Evolutionary conservation across 2,329 filamentous ascomycete genomes (phyloP), one percentile per base, ranked within the genome.

Genomic region (Orbilia ellipsospora): DNA sequence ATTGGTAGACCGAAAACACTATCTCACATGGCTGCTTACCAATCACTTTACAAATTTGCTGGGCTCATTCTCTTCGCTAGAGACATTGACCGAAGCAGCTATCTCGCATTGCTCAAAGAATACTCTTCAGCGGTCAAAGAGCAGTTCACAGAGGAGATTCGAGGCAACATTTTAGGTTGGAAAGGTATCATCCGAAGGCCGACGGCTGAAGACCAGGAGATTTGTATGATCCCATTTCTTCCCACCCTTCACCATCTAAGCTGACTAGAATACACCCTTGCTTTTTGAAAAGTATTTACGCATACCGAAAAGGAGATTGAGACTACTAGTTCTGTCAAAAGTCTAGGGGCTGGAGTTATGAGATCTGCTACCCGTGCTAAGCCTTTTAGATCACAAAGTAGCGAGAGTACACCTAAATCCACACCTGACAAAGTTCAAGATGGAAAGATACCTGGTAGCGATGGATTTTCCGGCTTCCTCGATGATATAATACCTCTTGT

Each of bases 321-420:
- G 79, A 36, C 31, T 2, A 89, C 88, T 48, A 84, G 87, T 48
- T 90, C 92, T 6, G 94, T 94, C 8, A 88, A 93, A 77, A 97
- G 97, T 82, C 84, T 98, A 76, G 56, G 94, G 0, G 94, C 97
- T 64, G 98, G 94, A 0, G 94, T 98, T 63, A 97, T 97, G 85
- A 88, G 94, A 80, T 95, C 92, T 78, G 94, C 97, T 82, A 97
- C 93, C 1, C 84, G 95, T 68, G 92, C 92, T 20, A 90, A 91
- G 79, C 89, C 87, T 56, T 84, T 94, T 60, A 88, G 92, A 42
- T 89, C 89, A 89, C 90, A 10, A 85, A 90, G 69, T 51, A 87
- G 88, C 31, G 90, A 92, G 55, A 88, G 81, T 82, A 44, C 81
- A 81, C 81, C 84, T 81, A 83, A 85, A 81, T 78, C 84, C 70